Base-by-base conservation (phyloP, 2,329 filamentous ascomycete species). In the Rhytidhysteron rufulum region DNA sequence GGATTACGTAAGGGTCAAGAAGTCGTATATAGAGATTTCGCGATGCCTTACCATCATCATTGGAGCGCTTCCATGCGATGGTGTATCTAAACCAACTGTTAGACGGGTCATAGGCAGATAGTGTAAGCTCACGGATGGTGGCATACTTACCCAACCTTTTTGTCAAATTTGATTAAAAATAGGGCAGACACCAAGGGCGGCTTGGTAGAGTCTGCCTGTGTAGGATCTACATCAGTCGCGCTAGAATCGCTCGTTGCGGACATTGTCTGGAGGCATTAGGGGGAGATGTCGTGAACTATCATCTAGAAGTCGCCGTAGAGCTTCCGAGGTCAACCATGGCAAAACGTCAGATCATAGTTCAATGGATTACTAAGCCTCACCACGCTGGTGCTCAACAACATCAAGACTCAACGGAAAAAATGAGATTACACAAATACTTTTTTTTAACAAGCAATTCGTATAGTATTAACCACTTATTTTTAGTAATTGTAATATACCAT, bases 111-210 rank as follows among this genome's bases (percentile, higher is more conserved):
- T 8, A 8, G 17, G 17, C 7, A 31, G 44, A 65, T 67, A 19
- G 20, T 24, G 20, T 31, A n/a, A 24, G 16, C 21, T 18, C 11
- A 27, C 27, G 7, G 18, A 18, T 22, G 6, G 20, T 21, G 18
- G 34, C 19, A 24, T 27, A 62, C 63, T 29, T 84, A 95, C 72
- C 89, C 89, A 57, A 88, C 85, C 66, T 90, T 93, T 69, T 91
- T 85, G 67, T 95, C 89, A 70, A 95, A 95, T 60, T 86, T 82
- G 67, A 95, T 91, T 47, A 95, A 76, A 66, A 95, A 95, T 25
- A 94, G 76, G 22, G 88, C 88, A 29, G 85, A 83, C n/a, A 65
- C 44, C 13, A 50, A 48, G 22, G 59, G 61, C 47, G 48, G 10
- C 18, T 25, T 32, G 19, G 17, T 40, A 15, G 31, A 16, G 13